phyloP scores from a whole-genome alignment of 2,329 filamentous ascomycete genomes.

The Cladosporium sp. region DNA sequence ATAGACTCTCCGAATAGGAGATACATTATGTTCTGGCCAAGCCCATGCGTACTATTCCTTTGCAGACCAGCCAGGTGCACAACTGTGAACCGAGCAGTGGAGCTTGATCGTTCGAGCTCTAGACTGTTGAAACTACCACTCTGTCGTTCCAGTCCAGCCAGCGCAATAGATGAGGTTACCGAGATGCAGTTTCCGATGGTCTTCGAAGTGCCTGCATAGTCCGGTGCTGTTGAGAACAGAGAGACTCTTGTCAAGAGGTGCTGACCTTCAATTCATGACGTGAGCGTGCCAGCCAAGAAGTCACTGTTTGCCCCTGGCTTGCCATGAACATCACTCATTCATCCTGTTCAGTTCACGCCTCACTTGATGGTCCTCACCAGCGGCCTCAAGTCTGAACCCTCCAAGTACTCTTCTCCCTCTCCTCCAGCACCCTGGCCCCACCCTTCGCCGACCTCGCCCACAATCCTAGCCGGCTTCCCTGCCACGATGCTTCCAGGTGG shows the following conservation, averaged over 20 bases:
- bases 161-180: background rate
- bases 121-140: background rate
- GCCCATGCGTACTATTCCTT: background rate
- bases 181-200: background rate
- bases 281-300: background rate
- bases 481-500: conserved; percentile 92
- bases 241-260: background rate
- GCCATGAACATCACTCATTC: background rate
- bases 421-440: conserved; percentile 47
- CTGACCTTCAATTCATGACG: background rate
- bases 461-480: conserved; percentile 73
- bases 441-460: conserved; percentile 78
- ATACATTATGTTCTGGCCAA: background rate
- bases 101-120: background rate
- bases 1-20: background rate
- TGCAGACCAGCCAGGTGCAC: background rate
- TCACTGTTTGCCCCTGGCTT: background rate
- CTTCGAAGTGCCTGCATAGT: background rate
- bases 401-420: conserved; percentile 49
- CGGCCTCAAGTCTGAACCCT: conserved; percentile 51
- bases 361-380: conserved; percentile 49
- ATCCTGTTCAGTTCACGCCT: conserved; percentile 7
- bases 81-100: background rate
- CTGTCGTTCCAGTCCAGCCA: background rate
- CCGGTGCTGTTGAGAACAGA: background rate